These are phyloP conservation scores for Tetrastigma voinierianum DNA, from an alignment of 164 flowering plant genomes.

Conservation along the genomic window DNA sequence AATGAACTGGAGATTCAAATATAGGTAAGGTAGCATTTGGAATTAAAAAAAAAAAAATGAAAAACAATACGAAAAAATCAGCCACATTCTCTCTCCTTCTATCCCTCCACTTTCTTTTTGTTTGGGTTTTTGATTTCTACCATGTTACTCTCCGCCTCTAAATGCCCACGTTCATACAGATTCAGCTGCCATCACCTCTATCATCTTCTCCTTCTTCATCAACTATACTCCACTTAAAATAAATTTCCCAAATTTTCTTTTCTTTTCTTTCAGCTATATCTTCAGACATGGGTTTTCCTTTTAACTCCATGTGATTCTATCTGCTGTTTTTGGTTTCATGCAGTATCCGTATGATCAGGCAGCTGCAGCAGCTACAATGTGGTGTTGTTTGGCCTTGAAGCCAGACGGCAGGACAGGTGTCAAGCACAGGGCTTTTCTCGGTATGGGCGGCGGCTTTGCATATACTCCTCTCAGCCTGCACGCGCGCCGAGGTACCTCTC, in stretches of 20 bases:
- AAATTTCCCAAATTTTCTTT: no score
- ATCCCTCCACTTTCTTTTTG: not conserved
- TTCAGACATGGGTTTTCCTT: constrained; percentile 4
- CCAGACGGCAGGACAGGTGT: constrained; percentile 51
- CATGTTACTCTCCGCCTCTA: not conserved
- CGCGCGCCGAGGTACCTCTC: constrained; percentile 35
- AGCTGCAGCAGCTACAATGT: constrained; percentile 29
- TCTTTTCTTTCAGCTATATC: constrained; percentile 1
- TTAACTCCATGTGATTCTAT: no score
- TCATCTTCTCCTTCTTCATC: not conserved
- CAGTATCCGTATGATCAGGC: not conserved
- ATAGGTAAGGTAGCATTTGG: no score
- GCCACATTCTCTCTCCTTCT: no score
- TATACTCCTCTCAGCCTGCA: constrained; percentile 26
- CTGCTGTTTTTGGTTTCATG: no score
- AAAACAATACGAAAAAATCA: no score
- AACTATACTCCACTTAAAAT: not conserved
- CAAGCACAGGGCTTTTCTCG: constrained; percentile 39
- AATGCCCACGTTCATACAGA: constrained; percentile 2
- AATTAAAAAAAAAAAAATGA: no score
- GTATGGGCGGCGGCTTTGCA: constrained; percentile 48
- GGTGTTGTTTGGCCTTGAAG: constrained; percentile 42
- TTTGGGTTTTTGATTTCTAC: not conserved
- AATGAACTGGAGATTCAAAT: no score
- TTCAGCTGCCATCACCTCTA: not conserved